phyloP scores from a whole-genome alignment of 257 asterid genomes.

The Knoxia roxburghii region DNA sequence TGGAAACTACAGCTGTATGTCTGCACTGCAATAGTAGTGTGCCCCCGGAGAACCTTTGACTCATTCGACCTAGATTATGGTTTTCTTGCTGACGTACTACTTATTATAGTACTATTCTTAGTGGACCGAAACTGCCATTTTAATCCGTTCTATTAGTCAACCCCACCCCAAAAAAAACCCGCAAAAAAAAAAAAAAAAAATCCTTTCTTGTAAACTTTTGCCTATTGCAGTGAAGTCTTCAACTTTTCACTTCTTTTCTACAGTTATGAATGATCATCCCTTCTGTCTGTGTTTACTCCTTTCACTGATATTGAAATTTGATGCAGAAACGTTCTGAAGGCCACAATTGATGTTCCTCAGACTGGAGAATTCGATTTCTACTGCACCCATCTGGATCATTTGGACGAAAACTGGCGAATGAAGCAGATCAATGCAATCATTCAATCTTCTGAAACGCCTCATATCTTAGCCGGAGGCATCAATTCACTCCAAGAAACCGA shows the following conservation, averaged over 20 bases:
- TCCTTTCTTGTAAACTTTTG: too few species aligned
- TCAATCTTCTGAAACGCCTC: constrained; percentile 67
- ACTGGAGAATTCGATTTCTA: constrained; percentile 70
- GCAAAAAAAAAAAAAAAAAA: too few species aligned
- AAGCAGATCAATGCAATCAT: constrained; percentile 83
- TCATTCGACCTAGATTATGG: background rate
- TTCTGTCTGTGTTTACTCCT: too few species aligned
- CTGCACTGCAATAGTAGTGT: too few species aligned
- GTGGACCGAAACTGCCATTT: background rate
- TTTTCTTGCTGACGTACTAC: constrained; percentile 2
- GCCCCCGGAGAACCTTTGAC: background rate
- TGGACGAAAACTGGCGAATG: constrained; percentile 91
- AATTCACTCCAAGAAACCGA: constrained; percentile 84
- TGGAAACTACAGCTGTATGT: constrained; percentile 11
- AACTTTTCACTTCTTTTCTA: too few species aligned
- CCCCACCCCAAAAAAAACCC: too few species aligned
- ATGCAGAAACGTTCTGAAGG: constrained; percentile 89
- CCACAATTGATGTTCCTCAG: constrained; percentile 84
- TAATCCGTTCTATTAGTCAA: background rate
- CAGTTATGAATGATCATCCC: too few species aligned
- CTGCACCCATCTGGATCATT: constrained; percentile 82
- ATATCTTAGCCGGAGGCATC: constrained; percentile 84
- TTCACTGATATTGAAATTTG: background rate
- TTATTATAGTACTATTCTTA: background rate
- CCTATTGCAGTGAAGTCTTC: too few species aligned